Conservation (phyloP, 2,329 filamentous ascomycete genomes). For the Daldinia eschscholtzii region DNA sequence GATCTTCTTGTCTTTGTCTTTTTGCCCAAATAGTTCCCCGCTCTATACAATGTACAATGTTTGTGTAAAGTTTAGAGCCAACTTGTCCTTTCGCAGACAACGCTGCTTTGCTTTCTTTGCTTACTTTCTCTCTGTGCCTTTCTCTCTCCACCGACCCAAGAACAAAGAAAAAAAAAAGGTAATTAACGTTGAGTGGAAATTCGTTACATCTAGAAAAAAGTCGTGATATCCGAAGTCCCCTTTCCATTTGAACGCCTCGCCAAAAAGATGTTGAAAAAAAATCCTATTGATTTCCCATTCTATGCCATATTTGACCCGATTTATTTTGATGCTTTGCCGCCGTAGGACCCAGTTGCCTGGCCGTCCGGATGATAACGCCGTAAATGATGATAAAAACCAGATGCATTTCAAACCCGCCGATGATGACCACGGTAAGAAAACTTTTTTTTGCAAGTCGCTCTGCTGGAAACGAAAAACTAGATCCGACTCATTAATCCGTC, state of each 20-base stretch:
- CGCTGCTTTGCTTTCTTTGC: constrained; percentile 13
- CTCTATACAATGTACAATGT: constrained; percentile 27
- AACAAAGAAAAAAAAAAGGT: constrained; percentile 6
- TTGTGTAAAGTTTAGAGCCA: constrained; percentile 18
- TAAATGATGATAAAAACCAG: constrained; percentile 22
- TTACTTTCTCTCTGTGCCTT: not conserved
- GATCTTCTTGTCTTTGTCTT: not conserved
- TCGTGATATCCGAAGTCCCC: constrained; percentile 15
- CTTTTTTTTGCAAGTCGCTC: constrained; percentile 19
- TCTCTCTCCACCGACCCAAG: not conserved
- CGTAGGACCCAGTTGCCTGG: constrained; percentile 41
- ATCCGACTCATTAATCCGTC: constrained; percentile 32
- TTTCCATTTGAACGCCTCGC: constrained; percentile 42
- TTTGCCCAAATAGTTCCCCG: constrained; percentile 24
- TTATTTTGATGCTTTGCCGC: constrained; percentile 42
- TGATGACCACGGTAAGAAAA: constrained; percentile 21
- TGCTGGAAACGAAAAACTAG: constrained; percentile 3
- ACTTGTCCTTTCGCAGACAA: constrained; percentile 7
- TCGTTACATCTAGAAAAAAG: constrained; percentile 33
- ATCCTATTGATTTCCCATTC: constrained; percentile 35
- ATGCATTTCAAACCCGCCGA: constrained; percentile 33
- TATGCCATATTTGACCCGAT: constrained; percentile 38
- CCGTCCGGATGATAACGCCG: constrained; percentile 41
- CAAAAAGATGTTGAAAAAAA: constrained; percentile 14
- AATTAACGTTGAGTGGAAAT: constrained; percentile 37